These are phyloP conservation scores for Exophiala aquamarina DNA, from an alignment of 2,329 filamentous ascomycete species.

Conservation along the genomic window DNA sequence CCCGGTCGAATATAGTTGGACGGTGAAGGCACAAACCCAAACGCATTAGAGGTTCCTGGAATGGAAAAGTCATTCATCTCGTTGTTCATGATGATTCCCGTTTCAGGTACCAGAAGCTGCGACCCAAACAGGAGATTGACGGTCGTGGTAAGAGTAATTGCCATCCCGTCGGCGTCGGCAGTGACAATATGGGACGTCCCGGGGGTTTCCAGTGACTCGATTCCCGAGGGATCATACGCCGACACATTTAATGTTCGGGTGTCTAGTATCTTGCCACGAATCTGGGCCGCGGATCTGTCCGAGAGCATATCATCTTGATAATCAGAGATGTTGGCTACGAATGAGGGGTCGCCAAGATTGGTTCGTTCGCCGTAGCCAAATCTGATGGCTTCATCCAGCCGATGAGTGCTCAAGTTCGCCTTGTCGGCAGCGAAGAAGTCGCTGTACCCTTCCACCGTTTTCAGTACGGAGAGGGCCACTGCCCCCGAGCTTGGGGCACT, in stretches of 20 bases:
- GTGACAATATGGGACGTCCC: conserved; percentile 59
- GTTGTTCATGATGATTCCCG: conserved; percentile 74
- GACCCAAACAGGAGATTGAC: conserved; percentile 85
- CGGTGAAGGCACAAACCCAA: conserved; percentile 77
- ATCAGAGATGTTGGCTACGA: conserved; percentile 60
- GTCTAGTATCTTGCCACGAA: conserved; percentile 70
- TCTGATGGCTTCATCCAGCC: conserved; percentile 82
- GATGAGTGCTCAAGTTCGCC: conserved; percentile 72
- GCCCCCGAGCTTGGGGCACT: conserved; percentile 77
- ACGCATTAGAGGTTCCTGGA: conserved; percentile 72
- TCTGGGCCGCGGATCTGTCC: conserved; percentile 56
- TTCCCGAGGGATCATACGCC: conserved; percentile 68
- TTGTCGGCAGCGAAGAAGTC: conserved; percentile 58
- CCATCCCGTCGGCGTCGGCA: conserved; percentile 70
- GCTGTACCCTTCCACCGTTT: conserved; percentile 77
- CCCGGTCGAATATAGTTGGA: conserved; percentile 78
- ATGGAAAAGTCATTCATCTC: conserved; percentile 80
- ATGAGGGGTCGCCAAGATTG: conserved; percentile 80
- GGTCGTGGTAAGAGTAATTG: conserved; percentile 80
- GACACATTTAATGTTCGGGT: conserved; percentile 67
- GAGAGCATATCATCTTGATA: conserved; percentile 71
- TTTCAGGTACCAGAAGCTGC: conserved; percentile 73
- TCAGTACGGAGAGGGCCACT: conserved; percentile 73
- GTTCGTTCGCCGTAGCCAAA: conserved; percentile 81
- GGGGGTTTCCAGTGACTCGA: conserved; percentile 65